These are phyloP conservation scores for Candida coleopterorum DNA, from an alignment of 805 yeast species.

Conservation along the genomic window DNA sequence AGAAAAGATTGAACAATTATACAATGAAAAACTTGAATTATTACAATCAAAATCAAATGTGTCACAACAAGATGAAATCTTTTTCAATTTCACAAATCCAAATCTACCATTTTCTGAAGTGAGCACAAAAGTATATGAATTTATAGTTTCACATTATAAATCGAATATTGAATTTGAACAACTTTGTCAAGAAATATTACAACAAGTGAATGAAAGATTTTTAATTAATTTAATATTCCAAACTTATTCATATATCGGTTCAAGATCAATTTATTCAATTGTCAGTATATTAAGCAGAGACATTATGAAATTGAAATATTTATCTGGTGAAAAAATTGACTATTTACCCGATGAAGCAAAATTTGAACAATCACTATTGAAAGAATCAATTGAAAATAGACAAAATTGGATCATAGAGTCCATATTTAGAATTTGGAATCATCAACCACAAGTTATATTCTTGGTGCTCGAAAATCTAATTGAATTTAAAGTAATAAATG, in stretches of 20 bases:
- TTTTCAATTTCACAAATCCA: slow-evolving; percentile 31
- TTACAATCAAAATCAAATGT: slow-evolving; percentile 11
- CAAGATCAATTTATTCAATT: slow-evolving; percentile 67
- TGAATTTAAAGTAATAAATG: slow-evolving; percentile 31
- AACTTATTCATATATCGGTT: slow-evolving; percentile 75
- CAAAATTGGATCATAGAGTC: slow-evolving; percentile 37
- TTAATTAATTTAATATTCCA: slow-evolving; percentile 62
- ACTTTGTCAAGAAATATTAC: slow-evolving; percentile 26
- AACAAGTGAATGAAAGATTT: slow-evolving; percentile 26
- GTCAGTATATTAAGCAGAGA: slow-evolving; percentile 39
- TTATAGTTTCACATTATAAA: slow-evolving; percentile 37
- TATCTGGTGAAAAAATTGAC: slow-evolving; percentile 28
- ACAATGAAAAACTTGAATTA: slow-evolving; percentile 20
- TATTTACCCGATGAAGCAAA: slow-evolving; percentile 24
- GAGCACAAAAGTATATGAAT: slow-evolving; percentile 37
- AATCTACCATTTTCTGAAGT: slow-evolving; percentile 33
- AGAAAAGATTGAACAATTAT: slow-evolving; percentile 21
- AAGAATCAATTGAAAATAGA: slow-evolving; percentile 16
- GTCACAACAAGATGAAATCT: slow-evolving; percentile 36
- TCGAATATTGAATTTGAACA: slow-evolving; percentile 32
- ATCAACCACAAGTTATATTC: slow-evolving; percentile 42
- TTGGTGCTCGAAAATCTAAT: slow-evolving; percentile 39
- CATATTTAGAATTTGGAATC: slow-evolving; percentile 39
- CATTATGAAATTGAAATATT: slow-evolving; percentile 32
- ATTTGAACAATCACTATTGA: slow-evolving; percentile 18